These are phyloP conservation scores for Lachancea thermotolerans DNA, from an alignment of 805 yeast genomes.

Conservation along the genomic window DNA sequence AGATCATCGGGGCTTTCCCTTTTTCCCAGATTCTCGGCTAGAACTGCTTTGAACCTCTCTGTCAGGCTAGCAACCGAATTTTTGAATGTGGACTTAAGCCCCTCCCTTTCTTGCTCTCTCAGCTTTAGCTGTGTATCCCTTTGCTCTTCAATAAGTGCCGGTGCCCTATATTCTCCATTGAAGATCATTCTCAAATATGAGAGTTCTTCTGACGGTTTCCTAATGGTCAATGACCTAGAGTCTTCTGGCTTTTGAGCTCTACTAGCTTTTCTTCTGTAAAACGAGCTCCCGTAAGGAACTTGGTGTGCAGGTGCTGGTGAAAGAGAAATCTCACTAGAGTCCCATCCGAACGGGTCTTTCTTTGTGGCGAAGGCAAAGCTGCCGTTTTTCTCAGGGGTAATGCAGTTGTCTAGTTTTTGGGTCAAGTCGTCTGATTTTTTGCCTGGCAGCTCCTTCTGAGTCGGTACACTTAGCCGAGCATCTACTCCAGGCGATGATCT, in stretches of 20 bases:
- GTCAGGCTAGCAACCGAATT: constrained; percentile 23
- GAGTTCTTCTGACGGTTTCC: constrained; percentile 22
- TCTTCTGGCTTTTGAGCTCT: constrained; percentile 3
- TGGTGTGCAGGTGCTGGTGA: neutral
- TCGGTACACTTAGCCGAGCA: too few species aligned
- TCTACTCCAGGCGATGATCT: too few species aligned
- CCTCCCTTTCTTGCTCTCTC: constrained; percentile 17
- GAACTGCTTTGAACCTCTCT: constrained; percentile 21
- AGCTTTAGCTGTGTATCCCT: constrained; percentile 22
- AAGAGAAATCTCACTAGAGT: constrained; percentile 12
- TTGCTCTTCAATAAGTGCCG: constrained; percentile 23
- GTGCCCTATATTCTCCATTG: constrained; percentile 33
- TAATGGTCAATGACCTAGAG: constrained; percentile 10
- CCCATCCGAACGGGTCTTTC: constrained; percentile 29
- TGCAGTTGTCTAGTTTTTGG: constrained; percentile 4
- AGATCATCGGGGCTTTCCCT: constrained; percentile 16
- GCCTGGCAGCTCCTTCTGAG: neutral
- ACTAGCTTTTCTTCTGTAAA: constrained; percentile 20
- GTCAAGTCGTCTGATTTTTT: constrained; percentile 1
- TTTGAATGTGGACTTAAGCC: constrained; percentile 8
- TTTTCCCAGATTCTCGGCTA: constrained; percentile 12
- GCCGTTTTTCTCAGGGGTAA: constrained; percentile 7
- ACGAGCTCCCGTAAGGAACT: constrained; percentile 35
- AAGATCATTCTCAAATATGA: constrained; percentile 29
- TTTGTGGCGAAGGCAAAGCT: constrained; percentile 9